Evolutionary conservation across 2,329 filamentous ascomycete genomes (phyloP).

Genomic region (Hymenoscyphus scutula): DNA sequence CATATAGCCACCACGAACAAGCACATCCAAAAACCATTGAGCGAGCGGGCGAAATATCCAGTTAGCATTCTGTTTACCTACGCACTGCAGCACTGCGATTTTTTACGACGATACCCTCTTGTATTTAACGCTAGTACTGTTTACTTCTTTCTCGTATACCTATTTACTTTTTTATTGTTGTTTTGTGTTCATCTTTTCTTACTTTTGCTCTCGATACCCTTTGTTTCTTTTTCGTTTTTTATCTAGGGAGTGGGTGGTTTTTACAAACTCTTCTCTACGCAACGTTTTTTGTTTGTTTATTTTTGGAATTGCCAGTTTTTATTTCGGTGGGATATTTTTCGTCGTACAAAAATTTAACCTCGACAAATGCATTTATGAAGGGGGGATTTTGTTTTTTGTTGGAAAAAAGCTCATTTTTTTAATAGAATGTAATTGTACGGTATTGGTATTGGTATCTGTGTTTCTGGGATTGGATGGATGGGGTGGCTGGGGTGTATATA

Average conservation of each 20-base stretch:
- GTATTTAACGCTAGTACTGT: background rate
- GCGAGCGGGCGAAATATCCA: background rate
- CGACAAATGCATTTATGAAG: background rate
- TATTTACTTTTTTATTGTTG: background rate
- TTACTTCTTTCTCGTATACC: background rate
- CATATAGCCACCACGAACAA: background rate
- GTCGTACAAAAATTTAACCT: background rate
- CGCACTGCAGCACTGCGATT: background rate
- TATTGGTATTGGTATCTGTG: background rate
- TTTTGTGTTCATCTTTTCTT: background rate
- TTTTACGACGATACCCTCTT: slow-evolving; percentile 1
- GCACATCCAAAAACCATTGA: background rate
- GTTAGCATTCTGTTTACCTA: background rate
- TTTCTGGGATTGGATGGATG: background rate
- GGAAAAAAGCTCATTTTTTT: background rate
- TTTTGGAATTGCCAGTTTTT: background rate
- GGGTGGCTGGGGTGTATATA: background rate
- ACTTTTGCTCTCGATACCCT: background rate
- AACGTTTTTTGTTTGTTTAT: background rate
- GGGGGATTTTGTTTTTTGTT: background rate
- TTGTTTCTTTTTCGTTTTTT: background rate
- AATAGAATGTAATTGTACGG: background rate
- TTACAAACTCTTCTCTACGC: background rate
- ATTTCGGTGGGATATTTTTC: background rate
- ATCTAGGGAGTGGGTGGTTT: background rate